Conservation (phyloP, 2,329 filamentous ascomycete species). For the Leptosphaerulina australis region DNA sequence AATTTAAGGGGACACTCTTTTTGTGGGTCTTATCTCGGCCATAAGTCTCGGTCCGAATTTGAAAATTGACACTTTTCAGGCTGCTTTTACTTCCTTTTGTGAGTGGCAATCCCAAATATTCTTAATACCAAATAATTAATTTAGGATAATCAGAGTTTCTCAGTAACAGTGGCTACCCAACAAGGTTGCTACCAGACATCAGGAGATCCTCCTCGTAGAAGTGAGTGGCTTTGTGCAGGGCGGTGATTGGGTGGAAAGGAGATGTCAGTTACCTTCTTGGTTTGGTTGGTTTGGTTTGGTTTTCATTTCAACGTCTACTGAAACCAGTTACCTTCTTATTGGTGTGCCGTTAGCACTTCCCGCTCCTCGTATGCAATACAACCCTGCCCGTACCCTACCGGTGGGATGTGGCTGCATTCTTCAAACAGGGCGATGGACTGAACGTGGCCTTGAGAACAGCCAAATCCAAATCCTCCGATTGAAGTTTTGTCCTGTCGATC, state of each 20-base stretch:
- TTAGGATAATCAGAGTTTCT: neutral
- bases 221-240: neutral
- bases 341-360: neutral
- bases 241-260: neutral
- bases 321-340: neutral
- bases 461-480: neutral
- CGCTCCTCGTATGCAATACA: constrained; percentile 5
- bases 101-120: neutral
- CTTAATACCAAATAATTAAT: neutral
- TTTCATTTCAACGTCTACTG: too few relatives aligned
- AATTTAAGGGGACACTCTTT: neutral
- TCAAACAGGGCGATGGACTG: neutral
- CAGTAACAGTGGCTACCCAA: neutral
- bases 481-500: neutral
- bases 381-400: neutral
- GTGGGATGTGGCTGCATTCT: constrained; percentile 5
- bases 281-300: too few relatives aligned
- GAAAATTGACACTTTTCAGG: neutral
- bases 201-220: neutral
- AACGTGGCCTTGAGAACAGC: constrained; percentile 1
- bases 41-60: neutral
- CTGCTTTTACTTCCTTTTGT: neutral
- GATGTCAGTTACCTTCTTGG: neutral
- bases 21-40: neutral
- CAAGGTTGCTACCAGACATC: neutral